phyloP scores from a whole-genome alignment of 1,284 basidiomycete genomes.

The Cystobasidiaceae sp. region DNA sequence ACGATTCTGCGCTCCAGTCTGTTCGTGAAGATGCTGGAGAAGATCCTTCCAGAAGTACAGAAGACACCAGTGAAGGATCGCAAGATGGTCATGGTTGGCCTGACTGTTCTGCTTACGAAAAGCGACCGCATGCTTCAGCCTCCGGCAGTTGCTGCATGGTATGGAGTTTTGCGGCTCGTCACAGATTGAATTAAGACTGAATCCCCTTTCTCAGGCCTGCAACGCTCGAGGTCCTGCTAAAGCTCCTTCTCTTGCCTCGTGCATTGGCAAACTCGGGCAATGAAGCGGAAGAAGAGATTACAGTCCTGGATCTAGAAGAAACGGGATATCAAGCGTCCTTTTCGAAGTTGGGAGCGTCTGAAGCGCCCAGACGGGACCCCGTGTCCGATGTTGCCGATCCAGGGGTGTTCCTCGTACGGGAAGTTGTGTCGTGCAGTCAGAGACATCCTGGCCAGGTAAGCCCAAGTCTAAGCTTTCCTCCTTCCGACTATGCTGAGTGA shows the following conservation, averaged over 20 bases:
- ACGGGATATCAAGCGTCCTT: slow-evolving; percentile 90
- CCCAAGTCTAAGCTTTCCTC: neutral
- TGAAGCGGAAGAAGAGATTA: slow-evolving; percentile 57
- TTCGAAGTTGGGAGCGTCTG: slow-evolving; percentile 78
- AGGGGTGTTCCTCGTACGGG: slow-evolving; percentile 47
- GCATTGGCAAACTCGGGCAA: slow-evolving; percentile 55
- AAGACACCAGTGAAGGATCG: slow-evolving; percentile 75
- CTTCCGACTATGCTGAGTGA: neutral
- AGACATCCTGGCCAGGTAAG: slow-evolving; percentile 48
- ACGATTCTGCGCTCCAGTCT: slow-evolving; percentile 58
- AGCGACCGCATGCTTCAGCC: slow-evolving; percentile 62
- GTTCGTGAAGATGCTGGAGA: slow-evolving; percentile 73
- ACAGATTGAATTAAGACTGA: slow-evolving; percentile 14
- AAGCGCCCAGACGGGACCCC: slow-evolving; percentile 48
- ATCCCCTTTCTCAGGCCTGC: slow-evolving; percentile 54
- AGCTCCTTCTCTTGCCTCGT: slow-evolving; percentile 68
- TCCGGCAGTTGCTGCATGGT: slow-evolving; percentile 65
- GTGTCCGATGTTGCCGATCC: slow-evolving; percentile 49
- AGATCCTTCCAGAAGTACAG: slow-evolving; percentile 74
- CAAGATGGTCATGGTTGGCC: slow-evolving; percentile 76
- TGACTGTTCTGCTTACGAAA: slow-evolving; percentile 71
- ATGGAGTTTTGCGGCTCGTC: slow-evolving; percentile 39
- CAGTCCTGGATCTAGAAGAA: slow-evolving; percentile 80
- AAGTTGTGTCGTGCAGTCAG: slow-evolving; percentile 43
- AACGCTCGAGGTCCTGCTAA: slow-evolving; percentile 66